These are phyloP conservation scores for Paramecium pentaurelia DNA, from an alignment of 73 alveolate genomes.

Conservation along the genomic window DNA sequence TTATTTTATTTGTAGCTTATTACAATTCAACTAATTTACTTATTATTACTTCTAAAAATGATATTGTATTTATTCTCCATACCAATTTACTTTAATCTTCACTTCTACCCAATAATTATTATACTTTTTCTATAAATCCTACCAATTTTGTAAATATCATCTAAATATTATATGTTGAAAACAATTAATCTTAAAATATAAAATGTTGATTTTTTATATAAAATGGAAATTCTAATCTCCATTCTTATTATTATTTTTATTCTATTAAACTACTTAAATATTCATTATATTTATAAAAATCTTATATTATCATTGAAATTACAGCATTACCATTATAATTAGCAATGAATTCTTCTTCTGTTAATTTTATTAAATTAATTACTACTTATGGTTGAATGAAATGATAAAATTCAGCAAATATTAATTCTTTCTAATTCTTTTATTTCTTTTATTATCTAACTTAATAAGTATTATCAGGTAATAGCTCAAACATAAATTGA, in stretches of 20 bases:
- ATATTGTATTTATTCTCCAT: conserved; percentile 16
- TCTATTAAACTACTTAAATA: not conserved
- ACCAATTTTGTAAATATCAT: not conserved
- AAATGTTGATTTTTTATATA: not conserved
- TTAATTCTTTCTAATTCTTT: not conserved
- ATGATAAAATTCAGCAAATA: conserved; percentile 33
- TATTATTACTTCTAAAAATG: conserved; percentile 19
- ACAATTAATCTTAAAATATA: not conserved
- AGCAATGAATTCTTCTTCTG: not conserved
- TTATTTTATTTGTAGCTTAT: not conserved
- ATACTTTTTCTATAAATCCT: not conserved
- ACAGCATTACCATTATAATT: not conserved
- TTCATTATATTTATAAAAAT: conserved; percentile 30
- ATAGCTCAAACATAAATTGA: conserved; percentile 34
- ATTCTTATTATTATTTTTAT: not conserved
- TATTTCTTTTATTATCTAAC: not conserved
- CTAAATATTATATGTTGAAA: conserved; percentile 7
- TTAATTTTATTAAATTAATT: not conserved
- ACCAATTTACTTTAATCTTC: not conserved
- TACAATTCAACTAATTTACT: not conserved
- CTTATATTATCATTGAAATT: not conserved
- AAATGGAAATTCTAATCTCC: not conserved
- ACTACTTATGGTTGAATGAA: not conserved
- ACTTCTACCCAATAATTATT: not conserved
- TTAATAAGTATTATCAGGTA: conserved; percentile 31